Conservation (phyloP, 257 asterid species). For the Avicennia marina region DNA sequence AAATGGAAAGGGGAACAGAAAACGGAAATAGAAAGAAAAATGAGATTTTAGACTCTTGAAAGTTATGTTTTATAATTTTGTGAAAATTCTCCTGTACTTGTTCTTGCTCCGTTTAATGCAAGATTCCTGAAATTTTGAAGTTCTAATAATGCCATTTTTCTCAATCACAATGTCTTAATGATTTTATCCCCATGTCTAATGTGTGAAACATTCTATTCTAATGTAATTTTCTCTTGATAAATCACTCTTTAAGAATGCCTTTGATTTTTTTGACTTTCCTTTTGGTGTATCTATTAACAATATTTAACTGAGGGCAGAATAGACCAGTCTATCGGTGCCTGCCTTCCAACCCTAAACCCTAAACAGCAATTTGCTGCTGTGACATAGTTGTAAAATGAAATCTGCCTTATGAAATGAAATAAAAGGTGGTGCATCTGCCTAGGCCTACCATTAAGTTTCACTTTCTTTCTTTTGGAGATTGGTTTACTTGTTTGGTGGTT, state of each 20-base stretch:
- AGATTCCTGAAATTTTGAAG: background rate
- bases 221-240: background rate
- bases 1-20: background rate
- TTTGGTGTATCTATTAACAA: background rate
- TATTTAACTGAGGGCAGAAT: background rate
- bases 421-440: background rate
- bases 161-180: background rate
- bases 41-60: background rate
- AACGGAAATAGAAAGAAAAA: background rate
- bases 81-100: background rate
- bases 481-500: conserved; percentile 1
- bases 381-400: background rate
- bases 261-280: background rate
- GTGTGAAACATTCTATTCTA: background rate
- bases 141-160: background rate
- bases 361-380: conserved; percentile 1
- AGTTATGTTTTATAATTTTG: conserved; percentile 4
- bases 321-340: background rate
- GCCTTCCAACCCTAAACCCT: background rate
- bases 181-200: background rate
- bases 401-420: conserved; percentile 3
- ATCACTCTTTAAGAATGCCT: background rate
- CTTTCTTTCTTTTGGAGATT: conserved; percentile 7
- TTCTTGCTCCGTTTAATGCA: too few relatives aligned
- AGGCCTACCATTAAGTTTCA: background rate